Conservation (phyloP, 2,329 filamentous ascomycete genomes). For the Ceratocystis cacaofunesta region DNA sequence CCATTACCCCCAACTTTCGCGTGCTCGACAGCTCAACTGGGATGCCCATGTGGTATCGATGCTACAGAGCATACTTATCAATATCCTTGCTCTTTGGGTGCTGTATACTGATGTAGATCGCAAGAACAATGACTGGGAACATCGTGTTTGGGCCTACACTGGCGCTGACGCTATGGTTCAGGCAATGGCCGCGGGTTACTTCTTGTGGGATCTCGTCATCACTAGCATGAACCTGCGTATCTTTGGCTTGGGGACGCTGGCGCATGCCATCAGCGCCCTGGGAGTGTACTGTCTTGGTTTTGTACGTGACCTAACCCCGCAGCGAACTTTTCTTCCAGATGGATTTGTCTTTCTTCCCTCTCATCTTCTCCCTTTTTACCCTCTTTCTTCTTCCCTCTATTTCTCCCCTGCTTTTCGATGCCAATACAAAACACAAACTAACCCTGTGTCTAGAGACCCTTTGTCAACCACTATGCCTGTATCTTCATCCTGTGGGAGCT, state of each 20-base stretch:
- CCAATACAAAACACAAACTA: slow-evolving; percentile 1
- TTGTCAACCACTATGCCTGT: slow-evolving; percentile 68
- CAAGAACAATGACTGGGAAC: slow-evolving; percentile 47
- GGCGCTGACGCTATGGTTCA: slow-evolving; percentile 58
- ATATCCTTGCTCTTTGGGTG: slow-evolving; percentile 56
- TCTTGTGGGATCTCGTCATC: slow-evolving; percentile 66
- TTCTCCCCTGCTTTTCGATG: neutral
- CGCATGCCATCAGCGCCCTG: slow-evolving; percentile 61
- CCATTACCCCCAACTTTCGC: slow-evolving; percentile 48
- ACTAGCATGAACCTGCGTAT: slow-evolving; percentile 53
- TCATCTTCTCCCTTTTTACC: slow-evolving; percentile 14
- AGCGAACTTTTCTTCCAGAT: neutral
- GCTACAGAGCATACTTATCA: slow-evolving; percentile 60
- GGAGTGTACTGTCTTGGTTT: slow-evolving; percentile 65
- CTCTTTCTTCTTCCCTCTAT: slow-evolving; percentile 1
- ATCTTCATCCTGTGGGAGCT: slow-evolving; percentile 81
- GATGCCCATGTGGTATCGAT: slow-evolving; percentile 77
- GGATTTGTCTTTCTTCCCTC: neutral
- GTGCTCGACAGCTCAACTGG: slow-evolving; percentile 60
- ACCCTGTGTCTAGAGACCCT: slow-evolving; percentile 46
- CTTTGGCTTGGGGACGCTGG: slow-evolving; percentile 62
- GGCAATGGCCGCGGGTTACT: slow-evolving; percentile 65
- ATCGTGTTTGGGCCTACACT: slow-evolving; percentile 65
- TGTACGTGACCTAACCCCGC: slow-evolving; percentile 38
- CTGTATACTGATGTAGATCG: slow-evolving; percentile 56